A percentile compares a stretch with the other conserved stretches of the same genome.
Conservation (phyloP, 2,329 filamentous ascomycete species). For the Diaporthe amygdali region DNA sequence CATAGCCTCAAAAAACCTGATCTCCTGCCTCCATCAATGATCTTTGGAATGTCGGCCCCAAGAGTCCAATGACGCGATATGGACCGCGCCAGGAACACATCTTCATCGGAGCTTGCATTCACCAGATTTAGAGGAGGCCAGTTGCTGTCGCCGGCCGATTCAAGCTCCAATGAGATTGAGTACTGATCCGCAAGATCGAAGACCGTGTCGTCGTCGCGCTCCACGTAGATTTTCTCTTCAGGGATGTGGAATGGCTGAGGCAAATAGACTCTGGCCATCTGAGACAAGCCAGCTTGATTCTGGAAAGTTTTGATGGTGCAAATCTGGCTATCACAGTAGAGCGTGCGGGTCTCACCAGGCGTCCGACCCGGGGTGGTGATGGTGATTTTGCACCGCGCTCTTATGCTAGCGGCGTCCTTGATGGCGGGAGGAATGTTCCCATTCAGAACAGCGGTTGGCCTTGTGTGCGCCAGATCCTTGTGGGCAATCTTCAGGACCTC, state of each 20-base stretch:
- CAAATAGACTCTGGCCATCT: constrained; percentile 53
- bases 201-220: constrained; percentile 50
- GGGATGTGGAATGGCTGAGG: constrained; percentile 57
- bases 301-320: constrained; percentile 58
- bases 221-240: constrained; percentile 55
- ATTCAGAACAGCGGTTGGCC: constrained; percentile 40
- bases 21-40: constrained; percentile 45
- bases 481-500: constrained; percentile 59
- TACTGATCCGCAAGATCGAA: constrained; percentile 57
- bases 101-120: constrained; percentile 31
- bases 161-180: constrained; percentile 56
- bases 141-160: constrained; percentile 51
- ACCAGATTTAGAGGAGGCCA: constrained; percentile 59
- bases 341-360: constrained; percentile 44
- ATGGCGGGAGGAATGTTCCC: constrained; percentile 40
- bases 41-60: constrained; percentile 44
- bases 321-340: constrained; percentile 60
- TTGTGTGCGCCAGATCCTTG: constrained; percentile 49
- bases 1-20: constrained; percentile 40
- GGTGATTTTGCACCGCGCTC: constrained; percentile 49
- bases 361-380: constrained; percentile 39
- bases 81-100: constrained; percentile 31
- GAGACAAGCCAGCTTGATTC: constrained; percentile 50
- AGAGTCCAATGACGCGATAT: constrained; percentile 43
- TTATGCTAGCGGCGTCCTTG: constrained; percentile 41